phyloP scores from a whole-genome alignment of 2,329 filamentous ascomycete genomes.

The Diaporthe aspalathi region DNA sequence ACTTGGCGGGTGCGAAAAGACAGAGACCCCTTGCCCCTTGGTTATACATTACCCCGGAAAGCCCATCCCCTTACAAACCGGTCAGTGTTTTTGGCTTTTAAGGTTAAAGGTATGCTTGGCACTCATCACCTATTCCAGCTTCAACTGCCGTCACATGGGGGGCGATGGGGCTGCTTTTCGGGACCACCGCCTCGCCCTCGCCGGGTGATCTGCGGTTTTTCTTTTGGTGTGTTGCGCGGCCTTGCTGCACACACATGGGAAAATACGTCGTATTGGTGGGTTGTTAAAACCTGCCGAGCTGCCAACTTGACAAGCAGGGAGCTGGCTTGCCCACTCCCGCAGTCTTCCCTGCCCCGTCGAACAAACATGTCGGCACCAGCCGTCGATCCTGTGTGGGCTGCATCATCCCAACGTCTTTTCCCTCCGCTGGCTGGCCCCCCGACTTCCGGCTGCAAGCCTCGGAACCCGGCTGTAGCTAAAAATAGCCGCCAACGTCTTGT shows the following conservation, averaged over 20 bases:
- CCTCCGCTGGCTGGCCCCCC: not conserved
- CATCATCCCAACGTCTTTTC: conserved; percentile 1
- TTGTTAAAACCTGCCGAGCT: not conserved
- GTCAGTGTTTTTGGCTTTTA: conserved; percentile 17
- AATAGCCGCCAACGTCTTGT: not conserved
- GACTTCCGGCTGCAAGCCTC: not conserved
- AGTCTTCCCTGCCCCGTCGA: not conserved
- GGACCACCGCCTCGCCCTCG: not conserved
- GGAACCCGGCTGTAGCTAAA: conserved; percentile 15
- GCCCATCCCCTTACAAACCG: conserved; percentile 3
- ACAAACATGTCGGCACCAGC: conserved; percentile 5
- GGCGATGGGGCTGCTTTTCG: conserved; percentile 3
- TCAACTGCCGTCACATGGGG: conserved; percentile 3
- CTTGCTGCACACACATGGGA: not conserved
- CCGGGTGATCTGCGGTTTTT: not conserved
- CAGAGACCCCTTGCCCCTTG: too few relatives aligned
- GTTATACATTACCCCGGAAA: not conserved
- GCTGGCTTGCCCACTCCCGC: not conserved
- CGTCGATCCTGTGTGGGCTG: conserved; percentile 13
- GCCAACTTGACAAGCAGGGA: not conserved
- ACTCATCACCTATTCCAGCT: not conserved
- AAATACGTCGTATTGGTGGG: conserved; percentile 23
- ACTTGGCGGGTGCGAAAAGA: not conserved
- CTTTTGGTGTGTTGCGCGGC: too few relatives aligned
- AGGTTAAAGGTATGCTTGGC: conserved; percentile 26